A percentile compares a stretch with the other conserved stretches of the same genome.
These are phyloP conservation scores for Forsythia viridissima DNA, from an alignment of 257 asterid species.

Conservation along the genomic window DNA sequence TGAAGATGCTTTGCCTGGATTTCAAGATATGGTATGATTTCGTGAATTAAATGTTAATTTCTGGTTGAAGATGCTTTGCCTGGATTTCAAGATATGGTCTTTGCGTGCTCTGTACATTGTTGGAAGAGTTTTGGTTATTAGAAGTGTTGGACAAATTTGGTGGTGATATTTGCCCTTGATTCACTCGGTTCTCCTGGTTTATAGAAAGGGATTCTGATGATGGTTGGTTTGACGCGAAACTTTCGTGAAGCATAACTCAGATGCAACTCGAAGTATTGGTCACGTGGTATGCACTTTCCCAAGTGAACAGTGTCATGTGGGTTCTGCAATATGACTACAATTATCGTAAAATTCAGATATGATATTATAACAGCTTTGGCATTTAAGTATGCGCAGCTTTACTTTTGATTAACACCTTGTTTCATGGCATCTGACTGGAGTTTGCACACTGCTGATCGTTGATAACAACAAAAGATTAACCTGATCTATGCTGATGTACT, in stretches of 20 bases:
- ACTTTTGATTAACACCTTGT: not conserved
- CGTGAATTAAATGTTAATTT: not conserved
- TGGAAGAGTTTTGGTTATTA: slow-evolving; percentile 2
- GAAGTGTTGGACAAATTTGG: not conserved
- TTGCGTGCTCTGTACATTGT: not conserved
- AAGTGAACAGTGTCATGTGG: not conserved
- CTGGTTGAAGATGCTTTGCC: slow-evolving; percentile 4
- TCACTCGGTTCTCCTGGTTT: not conserved
- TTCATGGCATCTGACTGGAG: not conserved
- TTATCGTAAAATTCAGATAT: not conserved
- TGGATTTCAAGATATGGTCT: slow-evolving; percentile 1
- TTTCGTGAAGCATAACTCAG: not conserved
- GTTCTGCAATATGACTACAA: not conserved
- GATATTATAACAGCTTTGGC: not conserved
- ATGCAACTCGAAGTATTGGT: not conserved
- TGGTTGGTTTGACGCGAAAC: not conserved
- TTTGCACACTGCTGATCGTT: not conserved
- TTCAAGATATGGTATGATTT: not conserved
- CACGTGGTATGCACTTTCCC: not conserved
- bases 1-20: slow-evolving; percentile 5
- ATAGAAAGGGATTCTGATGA: not conserved
- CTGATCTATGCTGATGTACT: not conserved
- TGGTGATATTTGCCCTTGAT: not conserved
- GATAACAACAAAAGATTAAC: not conserved
- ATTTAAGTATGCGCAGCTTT: not conserved